Percentiles rank a stretch among this genome's conserved stretches.
Conservation (phyloP, 1,284 basidiomycete species). For the Cutaneotrichosporon dermatis region DNA sequence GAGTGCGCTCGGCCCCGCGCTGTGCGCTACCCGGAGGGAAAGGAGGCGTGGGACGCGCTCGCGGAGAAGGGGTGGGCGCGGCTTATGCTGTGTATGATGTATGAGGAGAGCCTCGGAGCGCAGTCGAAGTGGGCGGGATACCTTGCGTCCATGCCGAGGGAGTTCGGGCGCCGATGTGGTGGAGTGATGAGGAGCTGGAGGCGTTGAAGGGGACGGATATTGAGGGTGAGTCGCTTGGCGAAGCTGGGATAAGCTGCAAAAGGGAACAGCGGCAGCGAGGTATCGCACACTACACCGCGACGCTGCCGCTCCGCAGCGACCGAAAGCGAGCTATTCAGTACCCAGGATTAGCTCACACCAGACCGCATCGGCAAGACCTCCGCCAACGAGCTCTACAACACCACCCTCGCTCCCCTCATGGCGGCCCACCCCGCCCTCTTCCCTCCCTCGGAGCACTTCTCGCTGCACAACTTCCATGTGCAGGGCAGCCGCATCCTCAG, state of each 20-base stretch:
- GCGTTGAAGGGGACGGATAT: constrained; percentile 80
- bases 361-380: constrained; percentile 83
- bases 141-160: constrained; percentile 57
- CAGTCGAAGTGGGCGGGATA: constrained; percentile 63
- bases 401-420: constrained; percentile 53
- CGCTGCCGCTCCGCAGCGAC: no score
- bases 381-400: constrained; percentile 69
- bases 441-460: constrained; percentile 57
- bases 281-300: no score
- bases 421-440: constrained; percentile 71
- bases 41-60: constrained; percentile 60
- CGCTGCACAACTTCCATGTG: constrained; percentile 73
- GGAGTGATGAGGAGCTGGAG: constrained; percentile 62
- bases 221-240: constrained; percentile 59
- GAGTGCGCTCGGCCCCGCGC: constrained; percentile 54
- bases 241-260: no score
- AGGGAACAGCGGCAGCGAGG: no score
- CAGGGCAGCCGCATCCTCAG: constrained; percentile 91
- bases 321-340: no score
- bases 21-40: neutral
- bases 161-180: constrained; percentile 94
- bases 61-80: constrained; percentile 71
- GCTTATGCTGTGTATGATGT: constrained; percentile 91
- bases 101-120: constrained; percentile 65
- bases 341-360: constrained; percentile 33